Evolutionary conservation across 805 yeast species (phyloP).

Genomic region (Saturnispora gosingensis): DNA sequence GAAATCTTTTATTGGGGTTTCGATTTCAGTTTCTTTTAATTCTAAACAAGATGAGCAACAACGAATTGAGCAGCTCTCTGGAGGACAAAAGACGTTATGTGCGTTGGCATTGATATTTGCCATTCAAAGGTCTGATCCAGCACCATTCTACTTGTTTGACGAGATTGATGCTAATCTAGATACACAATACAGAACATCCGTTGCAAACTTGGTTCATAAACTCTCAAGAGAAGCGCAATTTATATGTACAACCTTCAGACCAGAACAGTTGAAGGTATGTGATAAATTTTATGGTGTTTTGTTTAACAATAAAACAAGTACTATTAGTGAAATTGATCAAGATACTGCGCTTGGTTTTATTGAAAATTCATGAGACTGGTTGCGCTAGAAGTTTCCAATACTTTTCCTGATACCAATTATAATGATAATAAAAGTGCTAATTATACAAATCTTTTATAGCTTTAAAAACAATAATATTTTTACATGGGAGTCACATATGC

Average conservation of each 20-base stretch:
- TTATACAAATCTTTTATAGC: background rate
- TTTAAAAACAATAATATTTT: background rate
- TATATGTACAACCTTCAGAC: slow-evolving; percentile 91
- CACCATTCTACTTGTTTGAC: slow-evolving; percentile 92
- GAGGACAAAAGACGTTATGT: slow-evolving; percentile 96
- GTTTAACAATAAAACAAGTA: slow-evolving; percentile 73
- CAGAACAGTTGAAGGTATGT: slow-evolving; percentile 84
- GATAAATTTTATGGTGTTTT: slow-evolving; percentile 82
- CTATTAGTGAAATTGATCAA: slow-evolving; percentile 58
- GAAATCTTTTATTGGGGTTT: slow-evolving; percentile 68
- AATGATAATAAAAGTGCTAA: background rate
- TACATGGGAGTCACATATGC: background rate
- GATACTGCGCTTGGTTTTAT: slow-evolving; percentile 78
- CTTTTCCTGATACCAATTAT: background rate
- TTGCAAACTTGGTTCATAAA: slow-evolving; percentile 63
- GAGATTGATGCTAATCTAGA: slow-evolving; percentile 96
- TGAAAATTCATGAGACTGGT: slow-evolving; percentile 41
- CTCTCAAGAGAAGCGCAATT: slow-evolving; percentile 73
- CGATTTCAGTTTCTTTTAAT: slow-evolving; percentile 83
- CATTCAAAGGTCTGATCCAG: slow-evolving; percentile 91
- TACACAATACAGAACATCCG: slow-evolving; percentile 81
- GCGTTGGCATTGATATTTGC: slow-evolving; percentile 92
- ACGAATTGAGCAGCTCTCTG: slow-evolving; percentile 83
- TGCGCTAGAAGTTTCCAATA: background rate
- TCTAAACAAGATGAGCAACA: slow-evolving; percentile 79